Evolutionary conservation across 257 asterid species (phyloP).

Genomic region (Petunia secreta): DNA sequence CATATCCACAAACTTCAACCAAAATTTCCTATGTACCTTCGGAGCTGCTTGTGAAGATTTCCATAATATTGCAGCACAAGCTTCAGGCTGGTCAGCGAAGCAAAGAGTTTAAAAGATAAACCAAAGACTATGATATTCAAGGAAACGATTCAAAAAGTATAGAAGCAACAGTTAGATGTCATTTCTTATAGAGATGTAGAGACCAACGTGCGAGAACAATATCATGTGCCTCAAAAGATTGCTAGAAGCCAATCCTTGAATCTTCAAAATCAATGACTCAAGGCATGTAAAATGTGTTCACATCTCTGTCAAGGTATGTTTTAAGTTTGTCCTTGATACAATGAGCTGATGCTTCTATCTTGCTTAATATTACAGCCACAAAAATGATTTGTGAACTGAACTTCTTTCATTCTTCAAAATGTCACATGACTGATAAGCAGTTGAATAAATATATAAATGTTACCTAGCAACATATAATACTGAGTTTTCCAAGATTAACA

Average conservation of each 20-base stretch:
- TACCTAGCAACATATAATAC: slow-evolving; percentile 97
- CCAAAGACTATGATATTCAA: neutral
- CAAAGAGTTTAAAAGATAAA: neutral
- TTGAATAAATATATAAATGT: neutral
- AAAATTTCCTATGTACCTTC: slow-evolving; percentile 50
- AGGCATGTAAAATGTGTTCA: neutral
- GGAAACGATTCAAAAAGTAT: neutral
- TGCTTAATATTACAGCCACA: slow-evolving; percentile 10
- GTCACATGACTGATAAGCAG: neutral
- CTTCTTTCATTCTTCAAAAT: neutral
- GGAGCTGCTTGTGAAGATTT: slow-evolving; percentile 84
- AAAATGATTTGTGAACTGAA: neutral
- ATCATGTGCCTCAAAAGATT: neutral
- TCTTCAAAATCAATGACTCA: neutral
- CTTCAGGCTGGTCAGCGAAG: slow-evolving; percentile 68
- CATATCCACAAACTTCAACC: slow-evolving; percentile 28
- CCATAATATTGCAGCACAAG: slow-evolving; percentile 96
- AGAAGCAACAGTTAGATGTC: neutral
- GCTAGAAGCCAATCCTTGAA: neutral
- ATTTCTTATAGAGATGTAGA: neutral
- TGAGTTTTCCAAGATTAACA: slow-evolving; percentile 93
- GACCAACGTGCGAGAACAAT: neutral
- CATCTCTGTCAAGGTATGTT: neutral
- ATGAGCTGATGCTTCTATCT: neutral
- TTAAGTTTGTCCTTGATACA: neutral